Conservation (phyloP, 2,329 filamentous ascomycete genomes). For the Hymenoscyphus fraxineus region DNA sequence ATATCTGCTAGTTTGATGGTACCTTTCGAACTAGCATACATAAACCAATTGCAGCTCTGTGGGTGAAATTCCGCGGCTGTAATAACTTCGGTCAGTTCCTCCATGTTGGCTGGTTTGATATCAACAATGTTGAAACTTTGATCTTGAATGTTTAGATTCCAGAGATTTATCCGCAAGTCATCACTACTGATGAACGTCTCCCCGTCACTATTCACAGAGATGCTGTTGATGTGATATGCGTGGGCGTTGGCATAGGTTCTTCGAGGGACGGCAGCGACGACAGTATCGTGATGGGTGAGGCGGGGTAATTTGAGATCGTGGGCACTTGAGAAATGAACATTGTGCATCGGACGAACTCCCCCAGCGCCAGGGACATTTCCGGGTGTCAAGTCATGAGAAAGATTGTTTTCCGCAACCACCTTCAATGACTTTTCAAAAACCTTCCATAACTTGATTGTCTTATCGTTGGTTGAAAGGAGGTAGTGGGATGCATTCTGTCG, state of each 20-base stretch:
- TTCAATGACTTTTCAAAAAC: constrained; percentile 99
- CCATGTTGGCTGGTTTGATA: constrained; percentile 99
- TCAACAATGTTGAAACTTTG: constrained; percentile 99
- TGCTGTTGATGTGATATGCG: constrained; percentile 99
- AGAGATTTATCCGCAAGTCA: constrained; percentile 94
- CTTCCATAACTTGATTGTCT: constrained; percentile 99
- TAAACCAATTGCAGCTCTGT: constrained; percentile 98
- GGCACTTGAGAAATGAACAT: constrained; percentile 72
- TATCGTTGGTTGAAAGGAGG: constrained; percentile 96
- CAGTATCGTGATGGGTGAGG: constrained; percentile 96
- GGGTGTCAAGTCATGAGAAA: constrained; percentile 90
- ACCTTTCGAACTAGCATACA: constrained; percentile 98
- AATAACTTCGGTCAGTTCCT: constrained; percentile 97
- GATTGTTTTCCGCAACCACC: constrained; percentile 97
- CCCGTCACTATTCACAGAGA: constrained; percentile 99
- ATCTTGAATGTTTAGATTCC: constrained; percentile 98
- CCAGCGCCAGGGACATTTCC: constrained; percentile 66
- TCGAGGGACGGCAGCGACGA: constrained; percentile 91
- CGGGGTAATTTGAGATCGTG: constrained; percentile 88
- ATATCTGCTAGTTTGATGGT: constrained; percentile 99
- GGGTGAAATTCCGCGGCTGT: constrained; percentile 98
- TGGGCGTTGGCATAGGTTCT: constrained; percentile 98
- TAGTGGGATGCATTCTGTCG: constrained; percentile 98
- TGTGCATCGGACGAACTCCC: constrained; percentile 66
- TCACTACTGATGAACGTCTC: constrained; percentile 99